Conservation (phyloP, 768 basidiomycete species). For the Pisolithus tinctorius region DNA sequence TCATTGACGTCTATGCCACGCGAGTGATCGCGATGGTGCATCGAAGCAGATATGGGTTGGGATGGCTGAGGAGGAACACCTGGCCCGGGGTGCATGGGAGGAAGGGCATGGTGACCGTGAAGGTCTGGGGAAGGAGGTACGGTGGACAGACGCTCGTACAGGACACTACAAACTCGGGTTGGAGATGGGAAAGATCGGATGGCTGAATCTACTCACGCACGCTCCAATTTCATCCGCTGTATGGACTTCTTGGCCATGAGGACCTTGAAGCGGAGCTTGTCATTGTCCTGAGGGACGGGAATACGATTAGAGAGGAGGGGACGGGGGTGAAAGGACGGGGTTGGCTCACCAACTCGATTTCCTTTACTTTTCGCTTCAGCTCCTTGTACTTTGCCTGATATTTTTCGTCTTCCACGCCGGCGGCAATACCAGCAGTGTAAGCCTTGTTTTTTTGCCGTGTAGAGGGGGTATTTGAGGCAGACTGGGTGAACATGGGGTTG, state of each 20-base stretch:
- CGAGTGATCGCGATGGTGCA: slow-evolving; percentile 28
- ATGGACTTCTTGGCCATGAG: slow-evolving; percentile 75
- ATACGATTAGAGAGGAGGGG: background rate
- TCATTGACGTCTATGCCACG: slow-evolving; percentile 43
- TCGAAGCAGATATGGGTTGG: slow-evolving; percentile 13
- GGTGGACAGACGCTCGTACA: slow-evolving; percentile 71
- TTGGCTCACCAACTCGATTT: slow-evolving; percentile 66
- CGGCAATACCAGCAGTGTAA: slow-evolving; percentile 57
- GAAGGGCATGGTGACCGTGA: slow-evolving; percentile 33
- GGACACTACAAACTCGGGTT: slow-evolving; percentile 41
- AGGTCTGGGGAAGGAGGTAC: slow-evolving; percentile 51
- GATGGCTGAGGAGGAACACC: slow-evolving; percentile 31
- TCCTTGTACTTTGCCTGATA: slow-evolving; percentile 88
- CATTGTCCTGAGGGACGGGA: slow-evolving; percentile 61
- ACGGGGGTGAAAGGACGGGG: background rate
- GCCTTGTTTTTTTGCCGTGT: slow-evolving; percentile 43
- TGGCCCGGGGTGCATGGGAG: slow-evolving; percentile 28
- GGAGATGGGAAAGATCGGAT: slow-evolving; percentile 18
- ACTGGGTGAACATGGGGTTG: slow-evolving; percentile 29
- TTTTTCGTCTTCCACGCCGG: slow-evolving; percentile 78
- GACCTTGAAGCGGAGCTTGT: slow-evolving; percentile 78
- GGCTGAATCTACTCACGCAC: slow-evolving; percentile 57
- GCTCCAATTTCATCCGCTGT: slow-evolving; percentile 80
- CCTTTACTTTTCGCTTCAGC: slow-evolving; percentile 80
- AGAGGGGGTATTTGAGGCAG: slow-evolving; percentile 24